A percentile compares a stretch with the other conserved stretches of the same genome.
These are phyloP conservation scores for Globisporangium uncinulatum DNA, from an alignment of 352 stramenopile species.

Conservation along the genomic window DNA sequence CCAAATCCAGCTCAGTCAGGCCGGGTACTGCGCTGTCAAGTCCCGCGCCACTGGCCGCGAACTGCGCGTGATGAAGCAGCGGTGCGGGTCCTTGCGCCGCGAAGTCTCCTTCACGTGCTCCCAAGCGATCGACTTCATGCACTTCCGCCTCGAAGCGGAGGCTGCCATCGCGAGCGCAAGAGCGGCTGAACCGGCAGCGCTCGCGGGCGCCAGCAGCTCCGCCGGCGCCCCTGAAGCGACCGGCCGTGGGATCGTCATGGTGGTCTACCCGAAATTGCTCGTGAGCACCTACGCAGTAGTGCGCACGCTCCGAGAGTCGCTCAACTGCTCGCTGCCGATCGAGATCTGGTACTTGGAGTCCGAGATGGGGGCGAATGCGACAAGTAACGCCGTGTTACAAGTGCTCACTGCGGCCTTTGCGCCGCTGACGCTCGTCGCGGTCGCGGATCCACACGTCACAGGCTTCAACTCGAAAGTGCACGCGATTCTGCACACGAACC, in stretches of 20 bases:
- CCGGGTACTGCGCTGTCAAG: conserved; percentile 47
- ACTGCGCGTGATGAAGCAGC: conserved; percentile 30
- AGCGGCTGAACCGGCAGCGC: not conserved
- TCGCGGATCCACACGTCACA: conserved; percentile 19
- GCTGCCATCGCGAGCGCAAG: conserved; percentile 1
- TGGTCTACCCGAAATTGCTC: conserved; percentile 49
- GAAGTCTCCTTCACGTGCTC: conserved; percentile 39
- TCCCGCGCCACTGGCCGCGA: conserved; percentile 25
- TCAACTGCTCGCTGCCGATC: conserved; percentile 43
- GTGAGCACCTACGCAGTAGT: conserved; percentile 35
- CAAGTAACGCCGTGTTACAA: conserved; percentile 14
- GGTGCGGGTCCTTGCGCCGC: conserved; percentile 27
- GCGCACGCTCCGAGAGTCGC: conserved; percentile 24
- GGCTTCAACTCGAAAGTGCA: conserved; percentile 50
- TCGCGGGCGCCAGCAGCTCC: not conserved
- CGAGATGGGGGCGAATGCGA: conserved; percentile 28
- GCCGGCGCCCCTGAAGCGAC: not conserved
- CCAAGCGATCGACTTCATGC: conserved; percentile 36
- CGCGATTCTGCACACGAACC: conserved; percentile 27
- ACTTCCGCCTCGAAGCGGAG: conserved; percentile 16
- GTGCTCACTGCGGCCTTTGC: conserved; percentile 18
- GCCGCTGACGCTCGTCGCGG: conserved; percentile 22
- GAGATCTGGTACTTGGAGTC: conserved; percentile 49
- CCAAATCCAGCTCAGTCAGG: conserved; percentile 25
- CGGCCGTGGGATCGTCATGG: conserved; percentile 39